phyloP scores from a whole-genome alignment of 169 alveolate genomes.

The Miamiensis avidus region DNA sequence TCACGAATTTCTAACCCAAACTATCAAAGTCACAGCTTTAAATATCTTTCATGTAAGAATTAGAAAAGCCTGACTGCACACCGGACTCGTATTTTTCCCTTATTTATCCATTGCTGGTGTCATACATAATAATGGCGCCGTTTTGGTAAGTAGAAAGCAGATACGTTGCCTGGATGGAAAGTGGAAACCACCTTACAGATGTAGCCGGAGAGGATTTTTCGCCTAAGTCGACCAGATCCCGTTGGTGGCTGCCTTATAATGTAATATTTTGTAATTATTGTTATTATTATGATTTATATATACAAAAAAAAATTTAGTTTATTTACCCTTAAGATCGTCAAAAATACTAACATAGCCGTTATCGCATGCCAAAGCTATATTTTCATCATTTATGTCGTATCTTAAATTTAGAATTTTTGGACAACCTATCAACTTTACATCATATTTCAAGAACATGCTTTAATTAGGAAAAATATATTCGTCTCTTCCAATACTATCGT shows the following conservation, averaged over 20 bases:
- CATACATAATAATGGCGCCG: neutral
- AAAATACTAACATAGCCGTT: neutral
- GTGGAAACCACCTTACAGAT: neutral
- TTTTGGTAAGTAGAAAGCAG: neutral
- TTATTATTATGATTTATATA: no score
- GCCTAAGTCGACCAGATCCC: neutral
- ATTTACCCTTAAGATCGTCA: neutral
- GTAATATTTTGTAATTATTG: no score
- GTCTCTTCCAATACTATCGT: no score
- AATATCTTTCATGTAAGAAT: conserved; percentile 17
- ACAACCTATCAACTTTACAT: no score
- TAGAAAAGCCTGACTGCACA: neutral
- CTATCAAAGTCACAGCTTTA: conserved; percentile 37
- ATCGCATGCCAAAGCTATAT: neutral
- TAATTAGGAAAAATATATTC: no score
- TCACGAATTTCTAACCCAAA: conserved; percentile 30
- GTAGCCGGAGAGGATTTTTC: neutral
- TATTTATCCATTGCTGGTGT: neutral
- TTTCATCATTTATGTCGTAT: no score
- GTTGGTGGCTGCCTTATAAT: neutral
- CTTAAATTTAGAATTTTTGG: no score
- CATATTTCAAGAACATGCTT: no score
- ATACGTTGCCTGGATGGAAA: neutral
- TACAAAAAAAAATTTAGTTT: no score
- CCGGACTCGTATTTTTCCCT: neutral